Base-by-base conservation (phyloP, 805 yeast species). In the Barnettozyma californica region DNA sequence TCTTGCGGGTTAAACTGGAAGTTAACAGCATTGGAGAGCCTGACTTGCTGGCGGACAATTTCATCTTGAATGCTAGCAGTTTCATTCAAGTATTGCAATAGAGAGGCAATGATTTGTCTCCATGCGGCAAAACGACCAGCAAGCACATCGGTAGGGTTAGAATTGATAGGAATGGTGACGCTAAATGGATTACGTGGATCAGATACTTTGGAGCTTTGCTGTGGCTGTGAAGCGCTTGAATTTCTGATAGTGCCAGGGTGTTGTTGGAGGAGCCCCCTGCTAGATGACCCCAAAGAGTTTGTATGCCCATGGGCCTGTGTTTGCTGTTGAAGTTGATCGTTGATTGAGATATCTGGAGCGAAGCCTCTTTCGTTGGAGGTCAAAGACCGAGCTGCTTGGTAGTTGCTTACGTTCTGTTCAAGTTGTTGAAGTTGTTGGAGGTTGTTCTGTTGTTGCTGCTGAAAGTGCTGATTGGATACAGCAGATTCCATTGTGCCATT, bases 21-120 rank as follows among this genome's bases (percentile, higher is more conserved):
- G 49, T 71, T 70, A 18, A 87, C 83, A 9, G 95, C 89, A 63
- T 88, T 91, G 51, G 88, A 87, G 41, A 90, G 74, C 44, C 96
- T 71, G 44, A 83, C 68, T 56, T 88, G 94, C 60, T 88, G 95
- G 50, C 96, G 79, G 33, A 87, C 82, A 16, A 88, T 77, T 62
- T 91, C 96, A 65, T 91, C 97, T 63, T 90, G 94, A 48, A 87
- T 91, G 13, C 86, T 77, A 9, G 88, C 89, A 36, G 81, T 83
- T 60, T 90, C 96, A 52, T 77, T 78, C 53, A 92, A 72, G 61
- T 92, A 92, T 42, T 76, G 78, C 19, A 87, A 75, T 48, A 92
- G 68, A 33, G 92, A 84, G 52, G 82, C 80, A 49, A 90, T 81
- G 47, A 91, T 80, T 37, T 78, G 75, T 50, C 96, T 74, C 97